phyloP scores from a whole-genome alignment of 208 protist species.

The Vickermania spadyakhi region DNA sequence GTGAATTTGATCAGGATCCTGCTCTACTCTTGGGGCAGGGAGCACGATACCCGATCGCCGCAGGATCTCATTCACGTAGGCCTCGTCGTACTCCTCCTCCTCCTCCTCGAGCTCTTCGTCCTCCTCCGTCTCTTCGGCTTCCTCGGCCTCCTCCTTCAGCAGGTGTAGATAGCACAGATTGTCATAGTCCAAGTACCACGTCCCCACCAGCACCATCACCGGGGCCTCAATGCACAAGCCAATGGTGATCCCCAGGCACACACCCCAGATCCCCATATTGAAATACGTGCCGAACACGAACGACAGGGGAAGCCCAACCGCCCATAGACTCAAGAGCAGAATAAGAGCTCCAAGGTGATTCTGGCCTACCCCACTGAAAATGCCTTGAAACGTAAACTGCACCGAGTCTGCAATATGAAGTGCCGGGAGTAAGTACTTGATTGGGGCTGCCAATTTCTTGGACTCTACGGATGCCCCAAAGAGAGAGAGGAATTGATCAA shows the following conservation, averaged over 20 bases:
- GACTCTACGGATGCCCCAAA: constrained; percentile 55
- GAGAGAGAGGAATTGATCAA: constrained; percentile 56
- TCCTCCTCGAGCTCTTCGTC: constrained; percentile 41
- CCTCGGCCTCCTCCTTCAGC: constrained; percentile 46
- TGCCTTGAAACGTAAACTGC: constrained; percentile 80
- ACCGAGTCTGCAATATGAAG: constrained; percentile 71
- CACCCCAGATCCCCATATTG: constrained; percentile 47
- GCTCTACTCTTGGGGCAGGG: constrained; percentile 10
- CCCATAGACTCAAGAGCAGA: constrained; percentile 63
- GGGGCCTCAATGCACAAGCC: constrained; percentile 77
- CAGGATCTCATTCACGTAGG: constrained; percentile 61
- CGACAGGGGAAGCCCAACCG: constrained; percentile 53
- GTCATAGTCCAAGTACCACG: constrained; percentile 43
- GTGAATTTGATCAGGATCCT: constrained; percentile 12
- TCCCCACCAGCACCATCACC: constrained; percentile 47
- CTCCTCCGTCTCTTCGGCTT: constrained; percentile 18
- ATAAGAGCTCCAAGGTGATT: constrained; percentile 72
- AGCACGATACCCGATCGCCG: constrained; percentile 66
- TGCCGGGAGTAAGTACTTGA: constrained; percentile 49
- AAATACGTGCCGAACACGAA: constrained; percentile 52
- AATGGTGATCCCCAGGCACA: constrained; percentile 65
- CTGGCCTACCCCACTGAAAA: constrained; percentile 76
- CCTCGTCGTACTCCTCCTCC: constrained; percentile 39
- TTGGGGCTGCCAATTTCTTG: constrained; percentile 32
- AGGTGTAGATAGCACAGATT: constrained; percentile 48